Conservation (phyloP, 805 yeast species). For the Nakazawaea holstii region DNA sequence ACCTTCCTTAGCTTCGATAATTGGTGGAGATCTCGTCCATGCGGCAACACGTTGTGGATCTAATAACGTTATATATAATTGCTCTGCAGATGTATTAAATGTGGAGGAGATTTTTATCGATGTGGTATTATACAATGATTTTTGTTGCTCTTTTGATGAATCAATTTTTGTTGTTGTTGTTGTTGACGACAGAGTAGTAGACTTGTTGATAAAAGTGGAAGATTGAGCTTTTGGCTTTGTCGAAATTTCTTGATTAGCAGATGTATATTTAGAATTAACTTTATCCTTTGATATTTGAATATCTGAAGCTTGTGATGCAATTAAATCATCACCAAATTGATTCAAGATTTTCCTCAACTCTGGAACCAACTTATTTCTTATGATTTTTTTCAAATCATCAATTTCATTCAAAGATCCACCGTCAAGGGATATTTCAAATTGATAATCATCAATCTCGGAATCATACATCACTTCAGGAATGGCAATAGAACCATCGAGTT, state of each 20-base stretch:
- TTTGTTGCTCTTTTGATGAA: conserved; percentile 8
- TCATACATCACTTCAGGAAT: conserved; percentile 95
- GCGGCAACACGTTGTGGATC: conserved; percentile 78
- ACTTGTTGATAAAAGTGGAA: conserved; percentile 15
- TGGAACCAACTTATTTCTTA: conserved; percentile 57
- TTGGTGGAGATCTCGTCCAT: conserved; percentile 79
- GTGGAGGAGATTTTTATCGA: conserved; percentile 70
- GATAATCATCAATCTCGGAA: conserved; percentile 78
- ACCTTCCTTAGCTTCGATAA: conserved; percentile 54
- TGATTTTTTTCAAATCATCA: conserved; percentile 47
- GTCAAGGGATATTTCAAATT: conserved; percentile 68
- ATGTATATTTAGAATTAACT: conserved; percentile 51
- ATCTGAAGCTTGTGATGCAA: conserved; percentile 72
- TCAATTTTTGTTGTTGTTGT: conserved; percentile 12
- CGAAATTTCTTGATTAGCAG: conserved; percentile 36
- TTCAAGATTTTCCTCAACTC: conserved; percentile 54
- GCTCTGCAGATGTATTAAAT: conserved; percentile 86
- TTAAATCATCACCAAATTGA: conserved; percentile 73
- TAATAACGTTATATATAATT: conserved; percentile 70
- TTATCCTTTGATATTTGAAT: conserved; percentile 77
- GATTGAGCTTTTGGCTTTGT: conserved; percentile 23
- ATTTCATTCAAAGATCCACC: conserved; percentile 28
- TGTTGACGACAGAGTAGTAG: conserved; percentile 12
- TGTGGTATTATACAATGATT: conserved; percentile 76
- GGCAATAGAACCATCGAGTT: conserved; percentile 65